Conservation (phyloP, 2,329 filamentous ascomycete genomes). For the Cordyceps militaris region DNA sequence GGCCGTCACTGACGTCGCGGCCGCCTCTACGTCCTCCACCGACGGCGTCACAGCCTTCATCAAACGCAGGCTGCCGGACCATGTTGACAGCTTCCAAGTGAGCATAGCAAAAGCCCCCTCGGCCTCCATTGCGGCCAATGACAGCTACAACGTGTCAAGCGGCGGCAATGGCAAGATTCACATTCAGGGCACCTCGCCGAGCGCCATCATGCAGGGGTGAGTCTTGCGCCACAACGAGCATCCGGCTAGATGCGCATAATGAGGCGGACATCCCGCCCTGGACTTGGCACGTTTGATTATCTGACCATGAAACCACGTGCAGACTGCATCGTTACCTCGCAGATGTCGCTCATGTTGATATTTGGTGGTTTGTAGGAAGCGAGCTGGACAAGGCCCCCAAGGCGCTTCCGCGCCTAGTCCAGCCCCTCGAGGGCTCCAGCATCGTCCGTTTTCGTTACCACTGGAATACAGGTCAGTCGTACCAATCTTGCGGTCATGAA, state of each 20-base stretch:
- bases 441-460: slow-evolving; percentile 30
- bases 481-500: not conserved
- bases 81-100: slow-evolving; percentile 15
- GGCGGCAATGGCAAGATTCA: slow-evolving; percentile 16
- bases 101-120: not conserved
- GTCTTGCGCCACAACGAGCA: not conserved
- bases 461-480: slow-evolving; percentile 38
- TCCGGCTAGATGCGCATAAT: not conserved
- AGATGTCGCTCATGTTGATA: slow-evolving; percentile 16
- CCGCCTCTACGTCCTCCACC: not conserved
- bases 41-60: slow-evolving; percentile 15
- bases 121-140: not conserved
- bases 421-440: slow-evolving; percentile 10
- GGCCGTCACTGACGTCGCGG: not conserved
- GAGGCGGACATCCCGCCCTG: not conserved
- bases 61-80: slow-evolving; percentile 16
- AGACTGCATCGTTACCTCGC: slow-evolving; percentile 18
- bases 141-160: slow-evolving; percentile 15
- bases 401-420: slow-evolving; percentile 13
- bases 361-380: slow-evolving; percentile 18
- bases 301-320: not conserved
- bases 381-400: slow-evolving; percentile 15
- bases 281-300: not conserved
- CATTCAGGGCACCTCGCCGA: slow-evolving; percentile 15
- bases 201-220: slow-evolving; percentile 16